Base-by-base conservation (phyloP, 352 stramenopile genomes). In the Saprolegnia parasitica region DNA sequence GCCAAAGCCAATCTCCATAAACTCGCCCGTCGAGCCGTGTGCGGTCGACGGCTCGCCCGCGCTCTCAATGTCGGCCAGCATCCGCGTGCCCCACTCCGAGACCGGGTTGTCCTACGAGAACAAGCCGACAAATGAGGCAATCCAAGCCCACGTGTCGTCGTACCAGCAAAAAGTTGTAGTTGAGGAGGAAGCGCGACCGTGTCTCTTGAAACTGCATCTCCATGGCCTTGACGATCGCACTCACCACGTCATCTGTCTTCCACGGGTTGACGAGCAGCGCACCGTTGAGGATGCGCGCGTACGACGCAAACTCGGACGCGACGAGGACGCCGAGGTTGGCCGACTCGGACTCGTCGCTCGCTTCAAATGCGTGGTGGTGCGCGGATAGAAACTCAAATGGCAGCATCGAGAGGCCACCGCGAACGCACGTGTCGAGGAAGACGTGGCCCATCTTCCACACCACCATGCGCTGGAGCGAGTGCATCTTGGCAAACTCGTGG, bases 221-320 rank as follows among this genome's bases (percentile, higher is more conserved):
- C 1, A 77, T 85, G 0, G 80, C 82, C 50, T 85, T 89, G 5
- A 83, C 73, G 13, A 93, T 76, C 15, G 83, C 80, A 40, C 68
- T 77, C 21, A 90, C 86, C 55, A 97, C 84, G 66, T 95, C 88
- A 26, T 96, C 84, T 0, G 91, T 84, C 76, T 98, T 98, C 96
- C 96, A 99, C 11, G 97, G 97, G 74, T 99, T 99, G 21, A 99
- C 87, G 24, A 97, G 85, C 65, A 99, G 62, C 50, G 94, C 95
- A n/a, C 97, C 97, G 65, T 95, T 88, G 74, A 99, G 88, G 42
- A 99, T 96, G 42, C 97, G 83, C 40, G 91, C 98, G 73, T 95
- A 98, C 18, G 88, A 97, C 1, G 93, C 91, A 76, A 99, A 99
- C 75, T 99, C 96, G 29, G 93, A 98, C 4, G 98, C 81, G 39